Conservation (phyloP, 768 basidiomycete genomes). For the Pisolithus albus region DNA sequence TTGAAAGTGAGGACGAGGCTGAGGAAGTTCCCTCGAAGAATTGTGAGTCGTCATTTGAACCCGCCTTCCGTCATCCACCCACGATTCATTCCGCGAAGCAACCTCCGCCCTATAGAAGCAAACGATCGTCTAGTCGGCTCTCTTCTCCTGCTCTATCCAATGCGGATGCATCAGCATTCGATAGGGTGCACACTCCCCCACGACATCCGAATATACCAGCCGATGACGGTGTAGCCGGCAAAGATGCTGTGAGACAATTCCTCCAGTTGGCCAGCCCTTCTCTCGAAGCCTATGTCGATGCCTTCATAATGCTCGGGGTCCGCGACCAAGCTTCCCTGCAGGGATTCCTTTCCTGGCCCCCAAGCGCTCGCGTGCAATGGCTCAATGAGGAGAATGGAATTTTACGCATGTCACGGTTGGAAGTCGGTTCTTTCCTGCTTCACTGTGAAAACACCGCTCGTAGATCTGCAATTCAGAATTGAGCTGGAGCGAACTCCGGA, state of each 20-base stretch:
- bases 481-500: background rate
- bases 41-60: background rate
- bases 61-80: too few species aligned
- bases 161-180: too few species aligned
- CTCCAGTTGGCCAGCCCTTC: conserved; percentile 15
- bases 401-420: conserved; percentile 17
- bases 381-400: conserved; percentile 7
- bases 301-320: conserved; percentile 18
- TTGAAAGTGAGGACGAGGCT: background rate
- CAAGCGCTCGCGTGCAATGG: conserved; percentile 8
- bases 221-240: background rate
- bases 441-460: conserved; percentile 1
- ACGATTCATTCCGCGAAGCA: too few species aligned
- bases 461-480: background rate
- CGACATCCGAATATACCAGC: too few species aligned
- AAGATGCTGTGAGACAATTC: conserved; percentile 9
- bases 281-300: conserved; percentile 15
- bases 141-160: too few species aligned
- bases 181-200: too few species aligned
- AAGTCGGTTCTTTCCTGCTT: conserved; percentile 13
- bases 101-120: too few species aligned
- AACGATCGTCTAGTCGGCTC: too few species aligned
- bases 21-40: background rate
- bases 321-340: conserved; percentile 14
- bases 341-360: conserved; percentile 21